Evolutionary conservation across 148 eudicot genomes (phyloP).

Genomic region (Chenopodium album): DNA sequence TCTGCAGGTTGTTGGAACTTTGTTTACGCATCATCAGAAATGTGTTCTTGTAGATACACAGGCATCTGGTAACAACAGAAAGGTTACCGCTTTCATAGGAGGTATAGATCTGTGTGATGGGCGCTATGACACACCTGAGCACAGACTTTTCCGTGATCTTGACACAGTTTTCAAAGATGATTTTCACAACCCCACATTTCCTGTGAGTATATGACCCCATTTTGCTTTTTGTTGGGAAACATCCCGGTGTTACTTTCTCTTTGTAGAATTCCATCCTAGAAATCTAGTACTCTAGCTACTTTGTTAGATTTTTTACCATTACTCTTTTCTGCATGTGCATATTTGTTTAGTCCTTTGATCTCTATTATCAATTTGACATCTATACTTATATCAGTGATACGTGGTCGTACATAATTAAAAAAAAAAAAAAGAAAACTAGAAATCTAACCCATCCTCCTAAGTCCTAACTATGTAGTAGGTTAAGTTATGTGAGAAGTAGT

Average conservation of each 20-base stretch:
- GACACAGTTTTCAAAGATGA: slow-evolving; percentile 75
- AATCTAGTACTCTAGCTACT: neutral
- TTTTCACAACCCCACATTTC: slow-evolving; percentile 82
- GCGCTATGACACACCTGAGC: slow-evolving; percentile 97
- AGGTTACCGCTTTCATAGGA: slow-evolving; percentile 86
- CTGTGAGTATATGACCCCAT: slow-evolving; percentile 50
- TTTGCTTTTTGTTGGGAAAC: neutral
- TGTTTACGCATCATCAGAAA: slow-evolving; percentile 98
- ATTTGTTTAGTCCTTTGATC: neutral
- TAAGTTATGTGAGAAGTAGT: too few relatives aligned
- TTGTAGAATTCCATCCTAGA: neutral
- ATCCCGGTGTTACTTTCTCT: neutral
- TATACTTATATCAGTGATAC: too few relatives aligned
- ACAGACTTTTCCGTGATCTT: slow-evolving; percentile 81
- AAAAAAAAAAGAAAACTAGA: too few relatives aligned
- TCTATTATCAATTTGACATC: neutral
- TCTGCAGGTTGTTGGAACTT: slow-evolving; percentile 80
- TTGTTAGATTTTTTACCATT: neutral
- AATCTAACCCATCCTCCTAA: too few relatives aligned
- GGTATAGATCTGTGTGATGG: slow-evolving; percentile 98
- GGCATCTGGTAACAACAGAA: slow-evolving; percentile 79
- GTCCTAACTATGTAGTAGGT: too few relatives aligned
- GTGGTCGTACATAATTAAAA: too few relatives aligned
- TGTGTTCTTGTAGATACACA: slow-evolving; percentile 97
- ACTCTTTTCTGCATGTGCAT: slow-evolving; percentile 1